Evolutionary conservation across 768 basidiomycete genomes (phyloP).

Genomic region (Agrocybe chaxingu): DNA sequence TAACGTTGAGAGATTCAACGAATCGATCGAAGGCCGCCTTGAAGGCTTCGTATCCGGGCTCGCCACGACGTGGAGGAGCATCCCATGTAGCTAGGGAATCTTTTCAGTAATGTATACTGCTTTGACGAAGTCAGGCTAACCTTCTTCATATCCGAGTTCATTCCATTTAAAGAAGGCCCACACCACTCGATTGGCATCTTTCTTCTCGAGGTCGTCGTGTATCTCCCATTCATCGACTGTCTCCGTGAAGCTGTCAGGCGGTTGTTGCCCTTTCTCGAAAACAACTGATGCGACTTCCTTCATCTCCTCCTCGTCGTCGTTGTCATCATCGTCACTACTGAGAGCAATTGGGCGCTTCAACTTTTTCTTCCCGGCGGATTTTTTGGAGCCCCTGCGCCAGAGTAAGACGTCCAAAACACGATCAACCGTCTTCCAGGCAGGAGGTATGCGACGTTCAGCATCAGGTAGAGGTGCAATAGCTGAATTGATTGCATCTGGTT

Average conservation of each 20-base stretch:
- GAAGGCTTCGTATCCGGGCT: conserved; percentile 62
- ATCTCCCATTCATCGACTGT: conserved; percentile 63
- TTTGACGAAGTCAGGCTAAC: conserved; percentile 38
- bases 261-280: conserved; percentile 63
- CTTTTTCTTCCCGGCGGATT: conserved; percentile 18
- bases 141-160: conserved; percentile 90
- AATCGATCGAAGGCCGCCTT: conserved; percentile 64
- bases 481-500: conserved; percentile 25
- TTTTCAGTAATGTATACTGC: conserved; percentile 2
- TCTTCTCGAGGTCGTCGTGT: conserved; percentile 37
- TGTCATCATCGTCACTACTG: conserved; percentile 27
- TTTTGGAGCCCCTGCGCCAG: conserved; percentile 37
- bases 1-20: conserved; percentile 57
- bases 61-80: conserved; percentile 67
- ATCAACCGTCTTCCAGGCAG: conserved; percentile 85
- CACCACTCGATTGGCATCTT: conserved; percentile 59
- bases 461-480: conserved; percentile 50
- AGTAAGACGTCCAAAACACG: conserved; percentile 82
- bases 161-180: conserved; percentile 94
- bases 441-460: conserved; percentile 73
- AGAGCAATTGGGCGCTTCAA: conserved; percentile 22
- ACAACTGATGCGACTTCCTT: conserved; percentile 33
- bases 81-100: conserved; percentile 80
- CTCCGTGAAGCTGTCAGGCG: conserved; percentile 49
- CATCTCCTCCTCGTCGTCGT: conserved; percentile 25